Conservation (phyloP, 2,329 filamentous ascomycete genomes). For the Nothomitra cinnamomea region DNA sequence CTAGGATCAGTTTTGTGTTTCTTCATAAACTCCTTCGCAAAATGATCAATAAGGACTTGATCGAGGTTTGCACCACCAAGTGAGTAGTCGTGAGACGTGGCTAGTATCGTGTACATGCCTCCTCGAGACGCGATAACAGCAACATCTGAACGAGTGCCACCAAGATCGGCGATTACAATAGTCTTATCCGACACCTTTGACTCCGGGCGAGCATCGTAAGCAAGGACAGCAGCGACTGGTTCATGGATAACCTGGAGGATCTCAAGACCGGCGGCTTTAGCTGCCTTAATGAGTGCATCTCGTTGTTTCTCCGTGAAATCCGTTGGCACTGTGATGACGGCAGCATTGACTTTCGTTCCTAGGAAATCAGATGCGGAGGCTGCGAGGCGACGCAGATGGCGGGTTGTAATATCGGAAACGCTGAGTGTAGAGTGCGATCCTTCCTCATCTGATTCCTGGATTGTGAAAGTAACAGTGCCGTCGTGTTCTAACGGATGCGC, state of each 20-base stretch:
- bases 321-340: conserved; percentile 84
- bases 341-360: conserved; percentile 85
- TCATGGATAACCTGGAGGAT: conserved; percentile 87
- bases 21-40: conserved; percentile 97
- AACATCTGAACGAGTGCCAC: conserved; percentile 82
- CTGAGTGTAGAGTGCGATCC: conserved; percentile 46
- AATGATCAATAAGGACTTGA: conserved; percentile 84
- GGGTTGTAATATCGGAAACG: conserved; percentile 66
- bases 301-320: conserved; percentile 84
- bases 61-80: conserved; percentile 75
- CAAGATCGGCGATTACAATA: conserved; percentile 79
- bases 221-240: conserved; percentile 72
- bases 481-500: conserved; percentile 69
- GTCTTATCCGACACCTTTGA: conserved; percentile 66
- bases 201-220: conserved; percentile 77
- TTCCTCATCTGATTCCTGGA: conserved; percentile 44
- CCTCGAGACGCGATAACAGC: conserved; percentile 79
- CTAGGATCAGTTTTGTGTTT: conserved; percentile 84
- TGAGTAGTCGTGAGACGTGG: conserved; percentile 90
- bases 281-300: conserved; percentile 58
- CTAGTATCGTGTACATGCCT: conserved; percentile 90
- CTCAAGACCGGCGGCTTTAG: conserved; percentile 67
- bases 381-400: conserved; percentile 68
- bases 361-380: conserved; percentile 79
- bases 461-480: conserved; percentile 59